These are phyloP conservation scores for Paramecium tetraurelia DNA, from an alignment of 73 alveolate genomes.

Conservation along the genomic window DNA sequence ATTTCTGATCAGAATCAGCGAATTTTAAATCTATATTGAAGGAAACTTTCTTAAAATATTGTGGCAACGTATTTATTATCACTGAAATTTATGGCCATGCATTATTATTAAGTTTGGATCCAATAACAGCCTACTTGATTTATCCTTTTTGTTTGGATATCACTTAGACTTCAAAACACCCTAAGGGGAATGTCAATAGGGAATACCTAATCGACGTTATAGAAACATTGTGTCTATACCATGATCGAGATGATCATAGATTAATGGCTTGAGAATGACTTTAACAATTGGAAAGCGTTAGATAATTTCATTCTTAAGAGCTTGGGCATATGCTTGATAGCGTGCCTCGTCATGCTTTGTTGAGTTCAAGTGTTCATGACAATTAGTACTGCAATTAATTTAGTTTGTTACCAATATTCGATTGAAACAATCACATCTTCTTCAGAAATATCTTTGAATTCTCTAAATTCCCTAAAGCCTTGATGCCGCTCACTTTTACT, in stretches of 20 bases:
- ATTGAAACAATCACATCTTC: constrained; percentile 58
- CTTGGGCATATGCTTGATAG: constrained; percentile 55
- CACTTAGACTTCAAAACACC: constrained; percentile 64
- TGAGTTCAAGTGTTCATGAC: constrained; percentile 63
- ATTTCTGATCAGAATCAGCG: constrained; percentile 24
- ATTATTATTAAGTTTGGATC: constrained; percentile 56
- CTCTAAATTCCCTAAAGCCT: constrained; percentile 60
- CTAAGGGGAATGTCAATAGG: neutral
- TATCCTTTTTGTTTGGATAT: constrained; percentile 54
- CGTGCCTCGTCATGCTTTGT: constrained; percentile 68
- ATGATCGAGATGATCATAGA: constrained; percentile 58
- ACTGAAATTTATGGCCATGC: constrained; percentile 60
- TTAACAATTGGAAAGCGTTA: constrained; percentile 62
- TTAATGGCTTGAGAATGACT: constrained; percentile 66
- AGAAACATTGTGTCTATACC: constrained; percentile 46
- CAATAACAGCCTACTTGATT: constrained; percentile 21
- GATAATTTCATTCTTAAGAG: constrained; percentile 54
- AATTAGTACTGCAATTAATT: constrained; percentile 52
- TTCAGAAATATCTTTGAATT: constrained; percentile 44
- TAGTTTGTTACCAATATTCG: constrained; percentile 54
- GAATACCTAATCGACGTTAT: constrained; percentile 34
- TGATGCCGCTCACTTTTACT: neutral
- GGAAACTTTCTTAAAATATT: constrained; percentile 36
- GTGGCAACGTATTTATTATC: constrained; percentile 46
- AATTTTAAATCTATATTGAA: constrained; percentile 38